Evolutionary conservation across 2,329 filamentous ascomycete species (phyloP).

Genomic region (Pestalotiopsis fici): DNA sequence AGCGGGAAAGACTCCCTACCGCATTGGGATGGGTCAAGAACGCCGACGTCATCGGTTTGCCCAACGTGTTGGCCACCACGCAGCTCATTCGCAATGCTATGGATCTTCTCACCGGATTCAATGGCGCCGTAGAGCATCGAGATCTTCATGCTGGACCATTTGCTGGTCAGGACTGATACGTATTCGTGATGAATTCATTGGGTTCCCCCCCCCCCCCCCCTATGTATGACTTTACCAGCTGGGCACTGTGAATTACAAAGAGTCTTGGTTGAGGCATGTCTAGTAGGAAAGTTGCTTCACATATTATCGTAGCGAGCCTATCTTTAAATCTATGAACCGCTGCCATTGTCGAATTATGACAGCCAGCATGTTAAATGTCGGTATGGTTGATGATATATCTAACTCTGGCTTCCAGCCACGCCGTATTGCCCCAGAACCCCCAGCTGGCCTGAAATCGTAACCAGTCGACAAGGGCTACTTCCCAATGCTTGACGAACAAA

Average conservation of each 20-base stretch:
- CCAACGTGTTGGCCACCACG: not conserved
- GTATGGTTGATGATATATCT: constrained; percentile 41
- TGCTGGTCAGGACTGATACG: not conserved
- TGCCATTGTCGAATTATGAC: not conserved
- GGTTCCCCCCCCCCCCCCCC: no score
- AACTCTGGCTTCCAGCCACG: constrained; percentile 58
- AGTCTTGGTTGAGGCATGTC: no score
- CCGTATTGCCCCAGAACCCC: constrained; percentile 63
- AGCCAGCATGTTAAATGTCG: constrained; percentile 27
- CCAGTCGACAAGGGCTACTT: constrained; percentile 69
- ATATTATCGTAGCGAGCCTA: not conserved
- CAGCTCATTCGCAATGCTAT: not conserved
- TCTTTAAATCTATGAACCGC: not conserved
- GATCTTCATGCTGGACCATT: not conserved
- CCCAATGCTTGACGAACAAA: constrained; percentile 61
- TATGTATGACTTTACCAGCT: no score
- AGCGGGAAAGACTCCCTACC: not conserved
- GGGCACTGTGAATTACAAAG: no score
- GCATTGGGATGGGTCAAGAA: not conserved
- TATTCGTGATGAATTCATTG: no score
- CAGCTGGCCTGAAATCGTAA: constrained; percentile 61
- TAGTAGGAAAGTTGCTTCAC: no score
- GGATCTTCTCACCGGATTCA: not conserved
- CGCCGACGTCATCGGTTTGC: not conserved
- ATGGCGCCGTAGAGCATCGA: not conserved